phyloP scores from a whole-genome alignment of 73 alveolate genomes.

The Paramecium biaurelia region DNA sequence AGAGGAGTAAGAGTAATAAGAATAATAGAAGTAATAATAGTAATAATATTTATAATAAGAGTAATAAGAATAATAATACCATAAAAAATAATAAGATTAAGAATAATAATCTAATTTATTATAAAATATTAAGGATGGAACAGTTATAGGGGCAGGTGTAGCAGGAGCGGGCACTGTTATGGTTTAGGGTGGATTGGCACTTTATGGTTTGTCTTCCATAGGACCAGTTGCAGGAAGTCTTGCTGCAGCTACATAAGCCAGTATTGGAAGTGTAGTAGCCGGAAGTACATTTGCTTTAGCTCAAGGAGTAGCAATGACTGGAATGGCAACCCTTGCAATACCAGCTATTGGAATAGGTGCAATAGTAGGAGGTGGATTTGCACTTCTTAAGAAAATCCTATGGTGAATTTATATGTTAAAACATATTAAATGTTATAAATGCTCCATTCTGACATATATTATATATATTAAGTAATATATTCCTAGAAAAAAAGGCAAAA shows the following conservation, averaged over 20 bases:
- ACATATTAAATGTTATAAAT: too few relatives aligned
- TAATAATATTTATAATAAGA: too few relatives aligned
- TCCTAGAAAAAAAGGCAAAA: too few relatives aligned
- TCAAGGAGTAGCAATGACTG: neutral
- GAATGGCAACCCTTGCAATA: neutral
- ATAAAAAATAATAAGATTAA: neutral
- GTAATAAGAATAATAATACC: neutral
- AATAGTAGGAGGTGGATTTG: neutral
- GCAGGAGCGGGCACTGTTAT: neutral
- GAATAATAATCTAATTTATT: neutral
- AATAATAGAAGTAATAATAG: too few relatives aligned
- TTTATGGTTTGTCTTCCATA: neutral
- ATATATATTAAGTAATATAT: too few relatives aligned
- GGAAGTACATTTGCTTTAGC: neutral
- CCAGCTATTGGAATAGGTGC: neutral
- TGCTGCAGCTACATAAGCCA: neutral
- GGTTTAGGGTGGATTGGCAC: neutral
- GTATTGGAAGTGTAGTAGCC: neutral
- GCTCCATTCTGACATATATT: too few relatives aligned
- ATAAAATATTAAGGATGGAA: neutral
- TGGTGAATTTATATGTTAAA: neutral
- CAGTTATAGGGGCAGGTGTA: neutral
- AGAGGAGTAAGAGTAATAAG: too few relatives aligned
- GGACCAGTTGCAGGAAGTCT: slow-evolving; percentile 14
- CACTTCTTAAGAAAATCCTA: neutral